Percentiles rank a stretch among this genome's conserved stretches.
phyloP scores from a whole-genome alignment of 768 basidiomycete species.

The Epithele typhae region DNA sequence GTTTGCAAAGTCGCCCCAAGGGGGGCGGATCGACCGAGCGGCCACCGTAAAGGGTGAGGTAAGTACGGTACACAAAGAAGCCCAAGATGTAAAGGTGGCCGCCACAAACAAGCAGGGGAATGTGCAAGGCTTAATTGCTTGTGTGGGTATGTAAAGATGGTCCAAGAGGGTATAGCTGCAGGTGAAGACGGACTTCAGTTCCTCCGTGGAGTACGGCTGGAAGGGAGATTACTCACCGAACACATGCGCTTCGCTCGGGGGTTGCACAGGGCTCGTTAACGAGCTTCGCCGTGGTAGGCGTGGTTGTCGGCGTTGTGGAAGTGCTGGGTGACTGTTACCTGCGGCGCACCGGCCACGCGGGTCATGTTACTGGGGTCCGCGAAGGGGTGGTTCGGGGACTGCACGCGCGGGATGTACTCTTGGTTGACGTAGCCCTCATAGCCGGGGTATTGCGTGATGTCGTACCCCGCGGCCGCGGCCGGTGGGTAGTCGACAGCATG shows the following conservation, averaged over 20 bases:
- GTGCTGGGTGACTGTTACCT: slow-evolving; percentile 4
- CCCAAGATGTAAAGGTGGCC: not conserved
- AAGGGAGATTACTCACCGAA: not conserved
- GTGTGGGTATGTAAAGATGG: slow-evolving; percentile 5
- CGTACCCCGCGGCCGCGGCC: slow-evolving; percentile 14
- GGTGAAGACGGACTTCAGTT: not conserved
- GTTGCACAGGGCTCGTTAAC: slow-evolving; percentile 1
- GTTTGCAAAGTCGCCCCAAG: no score
- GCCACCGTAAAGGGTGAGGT: not conserved
- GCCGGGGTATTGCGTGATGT: slow-evolving; percentile 7
- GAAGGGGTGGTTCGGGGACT: slow-evolving; percentile 9
- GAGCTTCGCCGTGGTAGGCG: slow-evolving; percentile 11
- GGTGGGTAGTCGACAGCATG: slow-evolving; percentile 26
- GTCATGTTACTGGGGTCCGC: slow-evolving; percentile 17
- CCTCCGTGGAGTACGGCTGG: not conserved
- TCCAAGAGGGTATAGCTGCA: slow-evolving; percentile 10
- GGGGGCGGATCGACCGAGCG: not conserved
- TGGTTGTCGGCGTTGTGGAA: not conserved
- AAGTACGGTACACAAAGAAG: no score
- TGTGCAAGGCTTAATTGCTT: slow-evolving; percentile 2
- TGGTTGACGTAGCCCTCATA: not conserved
- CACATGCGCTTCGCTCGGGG: not conserved
- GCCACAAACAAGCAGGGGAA: slow-evolving; percentile 8
- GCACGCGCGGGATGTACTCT: not conserved
- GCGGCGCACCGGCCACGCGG: slow-evolving; percentile 5